These are phyloP conservation scores for Phoma sp. DNA, from an alignment of 2,329 filamentous ascomycete genomes.

Conservation along the genomic window DNA sequence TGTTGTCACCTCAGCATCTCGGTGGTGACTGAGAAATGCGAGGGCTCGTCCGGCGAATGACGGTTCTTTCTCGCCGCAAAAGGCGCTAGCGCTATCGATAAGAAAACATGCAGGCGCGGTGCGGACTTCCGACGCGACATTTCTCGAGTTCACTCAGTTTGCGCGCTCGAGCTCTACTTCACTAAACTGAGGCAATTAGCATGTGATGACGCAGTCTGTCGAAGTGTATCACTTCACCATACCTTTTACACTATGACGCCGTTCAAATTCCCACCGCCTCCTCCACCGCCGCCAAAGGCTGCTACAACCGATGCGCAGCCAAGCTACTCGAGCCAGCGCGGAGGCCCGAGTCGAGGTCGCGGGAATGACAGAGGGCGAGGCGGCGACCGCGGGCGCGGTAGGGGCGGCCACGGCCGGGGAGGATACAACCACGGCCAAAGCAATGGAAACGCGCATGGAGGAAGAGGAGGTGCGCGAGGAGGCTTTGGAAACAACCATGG, in stretches of 20 bases:
- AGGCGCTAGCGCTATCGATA: conserved; percentile 17
- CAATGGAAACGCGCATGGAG: conserved; percentile 22
- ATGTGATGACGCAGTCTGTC: conserved; percentile 1
- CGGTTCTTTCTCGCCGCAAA: conserved; percentile 14
- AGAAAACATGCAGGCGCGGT: conserved; percentile 11
- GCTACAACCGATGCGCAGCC: conserved; percentile 34
- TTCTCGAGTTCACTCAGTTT: no score
- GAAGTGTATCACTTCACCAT: conserved; percentile 9
- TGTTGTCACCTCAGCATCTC: conserved; percentile 21
- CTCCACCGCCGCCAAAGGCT: conserved; percentile 50
- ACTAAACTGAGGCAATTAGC: not conserved
- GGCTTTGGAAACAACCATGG: conserved; percentile 26
- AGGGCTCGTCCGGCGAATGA: conserved; percentile 11
- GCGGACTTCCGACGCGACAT: conserved; percentile 9
- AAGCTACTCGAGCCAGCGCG: conserved; percentile 39
- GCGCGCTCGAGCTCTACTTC: not conserved
- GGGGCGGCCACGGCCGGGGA: conserved; percentile 27
- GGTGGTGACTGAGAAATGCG: conserved; percentile 15
- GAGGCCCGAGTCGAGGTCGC: conserved; percentile 36
- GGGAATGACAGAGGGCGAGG: conserved; percentile 35
- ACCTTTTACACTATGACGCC: conserved; percentile 30
- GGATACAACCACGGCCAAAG: conserved; percentile 27
- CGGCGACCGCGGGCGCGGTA: conserved; percentile 38
- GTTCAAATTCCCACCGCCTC: conserved; percentile 57
- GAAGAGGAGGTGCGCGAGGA: conserved; percentile 29